Base-by-base conservation (phyloP, 495 filamentous ascomycete species). In the Darksidea phi region DNA sequence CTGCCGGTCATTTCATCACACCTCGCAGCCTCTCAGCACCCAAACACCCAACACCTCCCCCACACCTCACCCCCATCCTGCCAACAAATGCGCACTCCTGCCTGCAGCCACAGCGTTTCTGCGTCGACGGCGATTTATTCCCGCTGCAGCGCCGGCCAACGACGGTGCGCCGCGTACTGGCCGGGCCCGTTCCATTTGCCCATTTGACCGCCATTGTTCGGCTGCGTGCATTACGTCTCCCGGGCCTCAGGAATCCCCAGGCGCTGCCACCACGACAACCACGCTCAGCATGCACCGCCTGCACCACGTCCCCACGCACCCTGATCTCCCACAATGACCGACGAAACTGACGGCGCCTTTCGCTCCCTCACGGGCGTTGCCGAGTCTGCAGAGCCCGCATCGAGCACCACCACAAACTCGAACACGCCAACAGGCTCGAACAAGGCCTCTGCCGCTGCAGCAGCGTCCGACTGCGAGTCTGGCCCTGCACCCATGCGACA, bases 371-470 rank as follows among this genome's bases (percentile, higher is more conserved):
- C 61, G 34, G 70, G 63, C 37, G n/a, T 32, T 26, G 25, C 32
- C 26, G 42, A 70, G 61, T 67, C 62, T 26, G 62, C 63, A 47
- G 68, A 68, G 57, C 70, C 68, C 7, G 50, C 60, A 8, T 25
- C 64, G 34, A 36, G 42, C 20, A 43, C 28, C 53, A 18, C 32
- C n/a, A 21, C 26, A 10, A 36, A n/a, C n/a, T n/a, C 26, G 26
- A 10, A 13, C 12, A 32, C 25, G n/a, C 23, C 52, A 21, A 46
- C 25, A 23, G 37, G 59, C 23, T 43, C 65, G 28, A 57, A 54
- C 48, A 57, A 46, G 37, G 2, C 55, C 8, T 46, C 42, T 24
- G 13, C 55, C 50, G 51, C 61, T 48, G 48, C 57, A 28, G 34
- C 64, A 37, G 55, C 58, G 15, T 59, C 61, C 57, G 57, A 55